These are phyloP conservation scores for Daldinia eschscholtzii DNA, from an alignment of 2,329 filamentous ascomycete genomes.

Conservation along the genomic window DNA sequence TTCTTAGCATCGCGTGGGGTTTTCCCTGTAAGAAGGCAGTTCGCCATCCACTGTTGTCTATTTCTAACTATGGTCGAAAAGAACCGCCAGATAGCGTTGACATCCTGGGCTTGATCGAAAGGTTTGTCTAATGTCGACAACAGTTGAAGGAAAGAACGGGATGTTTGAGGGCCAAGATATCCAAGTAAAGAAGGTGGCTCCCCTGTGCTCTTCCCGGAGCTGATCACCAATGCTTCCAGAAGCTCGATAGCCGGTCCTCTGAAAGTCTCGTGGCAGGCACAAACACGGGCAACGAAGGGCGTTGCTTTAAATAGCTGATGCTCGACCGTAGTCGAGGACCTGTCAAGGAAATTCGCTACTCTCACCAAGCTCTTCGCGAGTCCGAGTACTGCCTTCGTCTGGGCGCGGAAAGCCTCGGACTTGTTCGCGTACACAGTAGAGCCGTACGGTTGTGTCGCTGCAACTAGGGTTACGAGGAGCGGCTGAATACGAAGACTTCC, in stretches of 20 bases:
- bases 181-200: constrained; percentile 96
- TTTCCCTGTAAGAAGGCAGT: constrained; percentile 89
- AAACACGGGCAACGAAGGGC: constrained; percentile 81
- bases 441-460: constrained; percentile 69
- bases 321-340: constrained; percentile 75
- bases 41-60: constrained; percentile 95
- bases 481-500: constrained; percentile 82
- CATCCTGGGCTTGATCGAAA: constrained; percentile 73
- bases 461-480: constrained; percentile 76
- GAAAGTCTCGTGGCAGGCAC: constrained; percentile 76
- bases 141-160: constrained; percentile 85
- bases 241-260: constrained; percentile 75
- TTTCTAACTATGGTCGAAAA: constrained; percentile 88
- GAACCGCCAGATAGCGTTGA: constrained; percentile 83
- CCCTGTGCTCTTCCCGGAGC: constrained; percentile 72
- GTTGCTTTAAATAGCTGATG: constrained; percentile 84
- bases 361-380: constrained; percentile 79
- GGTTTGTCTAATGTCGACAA: constrained; percentile 83
- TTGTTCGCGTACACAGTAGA: constrained; percentile 72
- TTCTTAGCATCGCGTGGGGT: constrained; percentile 82
- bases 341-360: constrained; percentile 73
- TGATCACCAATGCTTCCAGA: constrained; percentile 79
- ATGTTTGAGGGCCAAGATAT: constrained; percentile 84
- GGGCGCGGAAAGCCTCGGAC: constrained; percentile 67
- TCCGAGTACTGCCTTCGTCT: constrained; percentile 73